Percentiles rank a stretch among this genome's conserved stretches.
Conservation (phyloP, 2,329 filamentous ascomycete species). For the Anisogramma anomala region DNA sequence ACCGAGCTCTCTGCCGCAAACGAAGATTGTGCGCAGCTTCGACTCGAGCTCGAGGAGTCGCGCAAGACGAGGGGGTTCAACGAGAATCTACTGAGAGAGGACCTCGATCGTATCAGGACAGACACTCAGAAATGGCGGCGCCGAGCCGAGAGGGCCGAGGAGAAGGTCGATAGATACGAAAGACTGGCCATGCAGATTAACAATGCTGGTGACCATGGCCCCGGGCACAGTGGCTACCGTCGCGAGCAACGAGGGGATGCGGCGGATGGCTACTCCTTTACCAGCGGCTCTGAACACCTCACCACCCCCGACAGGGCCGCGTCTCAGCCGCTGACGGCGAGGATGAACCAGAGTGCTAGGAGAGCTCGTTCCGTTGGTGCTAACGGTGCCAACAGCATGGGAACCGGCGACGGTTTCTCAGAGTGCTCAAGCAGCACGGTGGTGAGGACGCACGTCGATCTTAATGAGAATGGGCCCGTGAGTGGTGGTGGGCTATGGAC, state of each 20-base stretch:
- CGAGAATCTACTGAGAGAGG: slow-evolving; percentile 9
- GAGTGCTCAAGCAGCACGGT: slow-evolving; percentile 12
- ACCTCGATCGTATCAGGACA: slow-evolving; percentile 4
- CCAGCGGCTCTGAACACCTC: slow-evolving; percentile 7
- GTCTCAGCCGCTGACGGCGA: slow-evolving; percentile 1
- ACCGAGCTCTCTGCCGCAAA: slow-evolving; percentile 8
- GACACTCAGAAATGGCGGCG: slow-evolving; percentile 8
- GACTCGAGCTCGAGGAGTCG: slow-evolving; percentile 7
- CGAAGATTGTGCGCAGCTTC: slow-evolving; percentile 9
- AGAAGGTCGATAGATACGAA: slow-evolving; percentile 4
- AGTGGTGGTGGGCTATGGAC: slow-evolving; percentile 1
- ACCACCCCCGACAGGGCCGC: background rate
- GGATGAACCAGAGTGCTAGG: slow-evolving; percentile 11
- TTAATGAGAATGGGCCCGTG: background rate
- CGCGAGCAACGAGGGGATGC: background rate
- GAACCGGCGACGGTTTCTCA: slow-evolving; percentile 5
- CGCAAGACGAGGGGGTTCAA: slow-evolving; percentile 5
- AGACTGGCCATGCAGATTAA: slow-evolving; percentile 1
- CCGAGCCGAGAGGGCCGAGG: slow-evolving; percentile 13
- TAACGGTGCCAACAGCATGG: background rate
- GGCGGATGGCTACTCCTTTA: slow-evolving; percentile 5
- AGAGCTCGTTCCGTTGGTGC: background rate
- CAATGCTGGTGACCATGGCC: background rate
- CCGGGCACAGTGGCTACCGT: background rate
- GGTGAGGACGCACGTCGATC: slow-evolving; percentile 2